Evolutionary conservation across 768 basidiomycete species (phyloP).

Genomic region (Lactarius quietus): DNA sequence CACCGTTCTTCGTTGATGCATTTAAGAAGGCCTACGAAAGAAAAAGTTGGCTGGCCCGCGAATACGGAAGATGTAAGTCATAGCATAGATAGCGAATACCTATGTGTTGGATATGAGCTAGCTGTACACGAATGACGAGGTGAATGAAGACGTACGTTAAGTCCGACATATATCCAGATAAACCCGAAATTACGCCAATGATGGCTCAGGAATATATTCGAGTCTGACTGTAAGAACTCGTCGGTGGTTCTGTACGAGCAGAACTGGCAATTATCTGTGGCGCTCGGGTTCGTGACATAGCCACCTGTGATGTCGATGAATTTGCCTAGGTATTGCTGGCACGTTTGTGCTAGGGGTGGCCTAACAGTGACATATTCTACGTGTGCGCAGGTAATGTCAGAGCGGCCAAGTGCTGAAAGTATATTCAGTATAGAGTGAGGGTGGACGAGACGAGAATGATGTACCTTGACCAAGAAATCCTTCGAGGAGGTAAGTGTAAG

Average conservation of each 20-base stretch:
- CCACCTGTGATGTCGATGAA: constrained; percentile 45
- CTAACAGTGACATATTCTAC: constrained; percentile 56
- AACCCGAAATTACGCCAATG: constrained; percentile 49
- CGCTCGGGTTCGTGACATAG: constrained; percentile 43
- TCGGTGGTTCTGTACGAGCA: constrained; percentile 59
- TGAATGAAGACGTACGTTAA: constrained; percentile 39
- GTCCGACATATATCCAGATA: constrained; percentile 40
- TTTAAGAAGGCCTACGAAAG: constrained; percentile 4
- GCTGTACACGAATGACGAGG: not conserved
- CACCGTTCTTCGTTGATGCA: no score
- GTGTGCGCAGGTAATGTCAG: constrained; percentile 49
- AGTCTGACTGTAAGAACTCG: constrained; percentile 47
- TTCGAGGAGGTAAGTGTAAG: constrained; percentile 39
- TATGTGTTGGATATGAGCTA: constrained; percentile 27
- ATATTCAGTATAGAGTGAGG: not conserved
- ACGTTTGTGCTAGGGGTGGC: constrained; percentile 46
- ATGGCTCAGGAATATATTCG: constrained; percentile 58
- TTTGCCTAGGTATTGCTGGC: constrained; percentile 41
- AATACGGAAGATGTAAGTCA: constrained; percentile 59
- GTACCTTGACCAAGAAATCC: constrained; percentile 43
- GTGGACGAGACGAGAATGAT: constrained; percentile 13
- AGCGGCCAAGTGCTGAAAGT: constrained; percentile 46
- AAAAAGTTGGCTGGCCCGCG: constrained; percentile 27
- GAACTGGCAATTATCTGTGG: constrained; percentile 42
- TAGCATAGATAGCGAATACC: constrained; percentile 44